Evolutionary conservation across 2,329 filamentous ascomycete genomes (phyloP), one percentile per base, ranked within the genome.

Genomic region (Aspergillus sp.): DNA sequence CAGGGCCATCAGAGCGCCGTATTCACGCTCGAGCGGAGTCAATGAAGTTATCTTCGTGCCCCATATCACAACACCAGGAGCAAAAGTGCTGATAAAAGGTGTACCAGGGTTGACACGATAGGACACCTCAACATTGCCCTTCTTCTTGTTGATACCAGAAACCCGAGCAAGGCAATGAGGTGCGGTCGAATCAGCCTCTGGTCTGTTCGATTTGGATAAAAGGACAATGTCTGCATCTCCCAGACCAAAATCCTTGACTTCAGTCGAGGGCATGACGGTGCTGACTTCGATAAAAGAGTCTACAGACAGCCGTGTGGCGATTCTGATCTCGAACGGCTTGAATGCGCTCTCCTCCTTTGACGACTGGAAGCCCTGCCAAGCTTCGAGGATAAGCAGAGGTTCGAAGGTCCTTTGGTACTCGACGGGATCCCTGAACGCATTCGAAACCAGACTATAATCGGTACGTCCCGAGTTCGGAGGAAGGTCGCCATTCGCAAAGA

Each of bases 11-110:
- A 98, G 64, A 1, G 91, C 86, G 35, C 86, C 91, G 56, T 88
- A 98, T 60, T 98, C 91, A 57, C 91, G 80, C 64, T 98, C 89
- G 32, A 96, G 80, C 0, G 91, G 91, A 2, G 82, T 93, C 67
- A 98, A 82, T 39, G 89, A 94, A 33, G 86, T 86, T 44, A 98
- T 78, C 52, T 93, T 93, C 36, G 84, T 70, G 2, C 79, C 86
- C 48, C 78, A 74, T 0, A 94, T 69, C 24, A 75, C 76, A 11
- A 72, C 68, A 24, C 82, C 80, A 0, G 85, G 82, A 24, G 74
- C 72, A 29, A 96, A 69, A 15, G 69, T 68, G 26, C 72, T 66
- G 15, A 86, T 69, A 22, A 78, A 69, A 31, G 78, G 74, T 37
- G 71, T 76, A 14, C 64, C 64, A 42, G 80, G 78, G 45, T 83